Evolutionary conservation across 257 asterid genomes (phyloP), one percentile per base, ranked within the genome.

Genomic region (Nemophila menziesii): DNA sequence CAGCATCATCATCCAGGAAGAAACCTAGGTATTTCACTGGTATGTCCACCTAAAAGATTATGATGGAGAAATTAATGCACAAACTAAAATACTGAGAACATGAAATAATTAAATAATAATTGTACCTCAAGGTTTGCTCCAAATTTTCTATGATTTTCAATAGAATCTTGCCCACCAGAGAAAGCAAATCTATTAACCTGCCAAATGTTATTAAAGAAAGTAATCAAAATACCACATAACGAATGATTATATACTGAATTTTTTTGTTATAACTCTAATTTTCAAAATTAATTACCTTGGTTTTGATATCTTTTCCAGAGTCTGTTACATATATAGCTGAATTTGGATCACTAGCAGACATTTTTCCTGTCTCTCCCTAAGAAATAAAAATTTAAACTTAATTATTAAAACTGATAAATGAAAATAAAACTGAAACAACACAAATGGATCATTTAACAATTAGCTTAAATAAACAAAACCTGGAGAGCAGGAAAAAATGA

Each of bases 61-160:
- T 2, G 9, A 29, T 29, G 8, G 36, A 26, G 33, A 26, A 26
- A 5, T 10, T 26, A 26, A 26, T 4, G 10, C 6, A 4, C 6
- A 26, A 26, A 4, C 33, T 4, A 26, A 26, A 26, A 4, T 29
- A 29, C 12, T 2, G 9, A 29, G 36, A 29, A 13, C 8, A 29
- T 5, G 36, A 13, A 29, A 2, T 7, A 29, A 29, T 7, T 2
- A 29, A 29, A 29, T 1, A 29, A 29, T 10, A 5, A 26, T 14
- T 23, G 33, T 86, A 87, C 97, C 95, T 83, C 95, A 42, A 87
- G 82, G 64, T 83, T 84, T 46, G 97, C 97, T 48, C 97, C 97
- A 60, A 61, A 73, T 65, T 83, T 73, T 49, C 89, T 57, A 60
- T 89, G 97, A 52, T 80, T 78, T 57, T 89, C 97, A 20, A 78